phyloP scores from a whole-genome alignment of 345 rosid genomes.

The Boechera stricta region DNA sequence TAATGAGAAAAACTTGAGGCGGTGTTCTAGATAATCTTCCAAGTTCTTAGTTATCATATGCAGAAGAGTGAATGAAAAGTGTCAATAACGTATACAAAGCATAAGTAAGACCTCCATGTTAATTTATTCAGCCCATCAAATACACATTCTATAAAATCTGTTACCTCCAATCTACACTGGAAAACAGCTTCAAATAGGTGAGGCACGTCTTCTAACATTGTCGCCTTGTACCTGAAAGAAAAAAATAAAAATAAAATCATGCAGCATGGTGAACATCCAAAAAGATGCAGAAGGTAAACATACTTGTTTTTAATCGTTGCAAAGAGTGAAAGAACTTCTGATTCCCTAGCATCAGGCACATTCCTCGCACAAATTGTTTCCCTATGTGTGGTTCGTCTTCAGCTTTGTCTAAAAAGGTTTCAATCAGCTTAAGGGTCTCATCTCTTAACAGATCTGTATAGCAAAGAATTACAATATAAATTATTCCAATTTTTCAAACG shows the following conservation, averaged over 20 bases:
- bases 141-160: neutral
- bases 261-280: slow-evolving; percentile 4
- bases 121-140: neutral
- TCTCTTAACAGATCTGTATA: slow-evolving; percentile 91
- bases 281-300: slow-evolving; percentile 33
- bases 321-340: slow-evolving; percentile 96
- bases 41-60: slow-evolving; percentile 99
- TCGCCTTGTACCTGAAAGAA: slow-evolving; percentile 75
- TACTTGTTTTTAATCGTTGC: slow-evolving; percentile 99
- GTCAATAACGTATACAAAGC: slow-evolving; percentile 23
- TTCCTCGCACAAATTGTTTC: slow-evolving; percentile 99
- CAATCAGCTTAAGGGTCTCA: slow-evolving; percentile 95
- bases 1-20: slow-evolving; percentile 95
- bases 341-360: slow-evolving; percentile 99
- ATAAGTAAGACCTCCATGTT: slow-evolving; percentile 9
- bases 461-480: slow-evolving; percentile 24
- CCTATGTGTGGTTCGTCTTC: slow-evolving; percentile 97
- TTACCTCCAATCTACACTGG: slow-evolving; percentile 98
- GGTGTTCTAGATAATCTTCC: slow-evolving; percentile 99
- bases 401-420: slow-evolving; percentile 99
- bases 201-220: slow-evolving; percentile 97
- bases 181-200: slow-evolving; percentile 98
- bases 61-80: slow-evolving; percentile 26
- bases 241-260: neutral
- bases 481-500: slow-evolving; percentile 31